Base-by-base conservation (phyloP, 2,329 filamentous ascomycete species). In the Triangularia verruculosa region DNA sequence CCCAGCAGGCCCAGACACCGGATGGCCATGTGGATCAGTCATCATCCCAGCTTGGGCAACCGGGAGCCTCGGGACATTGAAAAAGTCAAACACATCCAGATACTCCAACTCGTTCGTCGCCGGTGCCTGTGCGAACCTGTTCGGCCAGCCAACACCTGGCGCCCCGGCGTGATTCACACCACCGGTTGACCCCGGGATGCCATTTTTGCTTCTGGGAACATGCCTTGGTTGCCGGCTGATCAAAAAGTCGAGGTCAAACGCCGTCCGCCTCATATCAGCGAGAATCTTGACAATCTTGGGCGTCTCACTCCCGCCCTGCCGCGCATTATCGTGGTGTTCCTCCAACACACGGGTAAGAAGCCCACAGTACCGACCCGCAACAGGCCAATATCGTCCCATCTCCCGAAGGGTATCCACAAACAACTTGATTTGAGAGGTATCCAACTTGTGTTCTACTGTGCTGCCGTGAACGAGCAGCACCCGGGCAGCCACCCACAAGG, bases 71-170 rank as follows among this genome's bases (percentile, higher is more conserved):
- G 93, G 93, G 62, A 96, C 87, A 73, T 97, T 97, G 81, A 97
- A 97, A 73, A 96, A 97, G 70, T 95, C 92, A 74, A 97, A 97
- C 0, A 97, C 91, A 70, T 97, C 93, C 2, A 97, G 80, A 73
- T 96, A 96, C 74, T 96, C 93, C 3, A 97, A 80, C 72, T 96
- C 92, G 69, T 95, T 92, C 1, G 90, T 85, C 9, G 87, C 90
- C 0, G 91, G 90, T 28, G 88, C 22, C 80, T 77, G 69, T 81
- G 82, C 78, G 53, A 84, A 69, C 2, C 82, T 78, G 59, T 80
- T 83, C 13, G 77, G 74, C 67, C 68, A 70, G 57, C 15, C 75
- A 63, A 12, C 71, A 70, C 64, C 62, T 7, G 15, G 20, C 9
- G 7, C 15, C 15, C 54, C 5, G 6, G 15, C 39, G 27, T 34